Base-by-base conservation (phyloP, 2,329 filamentous ascomycete genomes). In the Paradendryphiella salina region DNA sequence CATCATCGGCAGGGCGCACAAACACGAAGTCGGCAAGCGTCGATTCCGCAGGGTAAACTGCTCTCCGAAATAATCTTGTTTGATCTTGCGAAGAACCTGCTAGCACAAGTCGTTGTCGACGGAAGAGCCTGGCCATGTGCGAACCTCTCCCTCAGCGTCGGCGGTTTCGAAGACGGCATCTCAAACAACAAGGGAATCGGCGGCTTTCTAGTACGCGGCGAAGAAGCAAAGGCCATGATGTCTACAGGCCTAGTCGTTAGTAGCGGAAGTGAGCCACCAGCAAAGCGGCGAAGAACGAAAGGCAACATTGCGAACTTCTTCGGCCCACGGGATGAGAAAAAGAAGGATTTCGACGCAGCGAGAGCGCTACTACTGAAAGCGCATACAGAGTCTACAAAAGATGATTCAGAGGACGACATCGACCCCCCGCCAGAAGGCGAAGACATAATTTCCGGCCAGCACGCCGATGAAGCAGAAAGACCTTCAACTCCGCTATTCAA, bases 121-220 rank as follows among this genome's bases (percentile, higher is more conserved):
- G 90, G 89, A 1, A 79, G 81, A 43, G 86, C 89, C 13, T 97
- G 91, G 90, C 94, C 94, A 5, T 97, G 94, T 69, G 80, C 85
- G n/a, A 94, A 96, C 67, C 78, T 99, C 7, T 94, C 89, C 50
- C 76, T 97, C 37, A 92, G 88, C 57, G 90, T 97, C 18, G 86
- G 85, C n/a, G 92, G 90, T 0, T 96, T 97, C 59, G 92, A 97
- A 71, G 91, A 96, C 59, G 89, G 90, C 2, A 78, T 93, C 50
- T 84, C 81, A 33, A 88, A 89, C 4, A 97, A 96, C 66, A 86
- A 86, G 78, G 89, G 88, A 28, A 97, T 99, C 60, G 87, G 88
- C 36, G 81, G 83, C 0, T 97, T 96, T 66, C 78, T 99, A n/a
- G 78, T 96, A 20, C 87, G 80, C 37, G 83, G 82, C 3, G 78